Percentiles rank a stretch among this genome's conserved stretches.
Evolutionary conservation across 305 asterid genomes (phyloP).

Genomic region (Fraxinus velutina): DNA sequence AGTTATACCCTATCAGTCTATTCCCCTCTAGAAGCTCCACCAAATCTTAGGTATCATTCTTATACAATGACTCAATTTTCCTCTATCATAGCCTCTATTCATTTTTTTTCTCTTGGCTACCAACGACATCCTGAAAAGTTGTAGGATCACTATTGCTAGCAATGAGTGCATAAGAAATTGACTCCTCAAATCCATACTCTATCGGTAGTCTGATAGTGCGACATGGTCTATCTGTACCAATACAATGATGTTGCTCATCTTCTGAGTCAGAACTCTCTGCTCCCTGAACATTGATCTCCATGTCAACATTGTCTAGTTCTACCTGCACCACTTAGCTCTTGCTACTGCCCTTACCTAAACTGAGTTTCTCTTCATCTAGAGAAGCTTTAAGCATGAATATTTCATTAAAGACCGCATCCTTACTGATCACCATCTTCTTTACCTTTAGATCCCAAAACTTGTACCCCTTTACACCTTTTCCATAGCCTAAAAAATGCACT

Average conservation of each 20-base stretch:
- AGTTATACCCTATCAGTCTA: not conserved
- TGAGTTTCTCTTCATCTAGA: not conserved
- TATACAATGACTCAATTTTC: not conserved
- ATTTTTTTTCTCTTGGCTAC: not conserved
- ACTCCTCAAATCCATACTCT: not conserved
- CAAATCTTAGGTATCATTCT: too few species aligned
- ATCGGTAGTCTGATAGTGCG: not conserved
- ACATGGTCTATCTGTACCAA: too few species aligned
- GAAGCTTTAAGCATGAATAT: not conserved
- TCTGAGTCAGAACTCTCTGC: too few species aligned
- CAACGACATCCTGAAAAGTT: not conserved
- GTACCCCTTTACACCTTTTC: not conserved
- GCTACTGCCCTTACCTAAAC: not conserved
- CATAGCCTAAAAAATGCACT: not conserved
- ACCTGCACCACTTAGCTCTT: too few species aligned
- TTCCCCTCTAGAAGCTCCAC: not conserved
- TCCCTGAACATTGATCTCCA: too few species aligned
- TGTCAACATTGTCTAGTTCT: too few species aligned
- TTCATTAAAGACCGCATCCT: not conserved
- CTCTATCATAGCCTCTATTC: not conserved
- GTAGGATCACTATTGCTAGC: not conserved
- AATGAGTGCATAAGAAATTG: not conserved
- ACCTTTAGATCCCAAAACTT: not conserved
- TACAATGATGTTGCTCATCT: too few species aligned
- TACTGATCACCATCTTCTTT: not conserved